phyloP scores from a whole-genome alignment of 768 basidiomycete genomes.

The Tricholoma saponaceum region DNA sequence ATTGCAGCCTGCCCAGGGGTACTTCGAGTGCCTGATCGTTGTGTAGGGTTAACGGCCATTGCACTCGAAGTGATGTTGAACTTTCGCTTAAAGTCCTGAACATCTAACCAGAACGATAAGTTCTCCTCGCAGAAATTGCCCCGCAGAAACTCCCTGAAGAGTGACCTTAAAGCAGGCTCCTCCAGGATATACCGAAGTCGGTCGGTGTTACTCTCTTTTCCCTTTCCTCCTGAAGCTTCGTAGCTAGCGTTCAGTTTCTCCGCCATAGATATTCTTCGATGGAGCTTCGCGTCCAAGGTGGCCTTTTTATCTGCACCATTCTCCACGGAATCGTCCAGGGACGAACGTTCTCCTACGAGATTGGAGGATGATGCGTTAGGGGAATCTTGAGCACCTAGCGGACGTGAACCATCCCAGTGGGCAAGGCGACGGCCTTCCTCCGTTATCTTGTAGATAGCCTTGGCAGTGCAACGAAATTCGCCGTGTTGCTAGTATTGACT shows the following conservation, averaged over 20 bases:
- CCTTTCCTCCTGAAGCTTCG: slow-evolving; percentile 52
- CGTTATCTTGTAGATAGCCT: slow-evolving; percentile 92
- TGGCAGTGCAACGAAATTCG: slow-evolving; percentile 94
- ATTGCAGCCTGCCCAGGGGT: slow-evolving; percentile 84
- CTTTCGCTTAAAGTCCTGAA: slow-evolving; percentile 93
- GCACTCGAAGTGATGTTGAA: slow-evolving; percentile 96
- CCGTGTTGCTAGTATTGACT: slow-evolving; percentile 75
- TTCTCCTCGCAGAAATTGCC: slow-evolving; percentile 99
- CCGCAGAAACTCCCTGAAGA: slow-evolving; percentile 94
- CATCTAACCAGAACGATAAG: slow-evolving; percentile 94
- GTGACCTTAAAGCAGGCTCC: slow-evolving; percentile 78
- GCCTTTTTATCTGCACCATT: slow-evolving; percentile 26
- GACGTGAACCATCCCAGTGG: slow-evolving; percentile 65
- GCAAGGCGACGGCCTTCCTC: slow-evolving; percentile 86
- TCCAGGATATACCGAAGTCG: slow-evolving; percentile 90
- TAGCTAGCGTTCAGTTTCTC: slow-evolving; percentile 63
- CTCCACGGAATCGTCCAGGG: slow-evolving; percentile 49
- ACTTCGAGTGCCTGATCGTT: slow-evolving; percentile 35
- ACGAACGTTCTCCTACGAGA: slow-evolving; percentile 54
- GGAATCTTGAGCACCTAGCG: slow-evolving; percentile 44
- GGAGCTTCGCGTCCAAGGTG: slow-evolving; percentile 59
- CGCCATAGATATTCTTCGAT: slow-evolving; percentile 73
- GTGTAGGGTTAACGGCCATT: slow-evolving; percentile 47
- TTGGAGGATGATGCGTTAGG: slow-evolving; percentile 65
- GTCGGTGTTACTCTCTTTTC: slow-evolving; percentile 89